A percentile compares a stretch with the other conserved stretches of the same genome.
phyloP scores from a whole-genome alignment of 2,329 filamentous ascomycete species.

The Calonectria leucothoes region DNA sequence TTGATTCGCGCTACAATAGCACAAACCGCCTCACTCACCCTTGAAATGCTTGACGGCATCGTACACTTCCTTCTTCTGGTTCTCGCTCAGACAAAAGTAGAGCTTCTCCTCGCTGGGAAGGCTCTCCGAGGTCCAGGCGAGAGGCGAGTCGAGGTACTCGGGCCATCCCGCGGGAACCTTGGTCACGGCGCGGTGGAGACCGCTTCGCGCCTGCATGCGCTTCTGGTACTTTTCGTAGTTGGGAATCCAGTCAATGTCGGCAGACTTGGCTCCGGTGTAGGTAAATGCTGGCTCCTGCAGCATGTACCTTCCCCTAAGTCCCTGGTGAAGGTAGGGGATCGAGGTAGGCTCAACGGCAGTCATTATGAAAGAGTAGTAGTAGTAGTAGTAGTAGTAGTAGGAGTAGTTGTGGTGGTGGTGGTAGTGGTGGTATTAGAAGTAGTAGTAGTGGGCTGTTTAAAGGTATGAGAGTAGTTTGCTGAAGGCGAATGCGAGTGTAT shows the following conservation, averaged over 20 bases:
- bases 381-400: background rate
- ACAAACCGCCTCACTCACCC: background rate
- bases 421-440: background rate
- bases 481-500: too few species aligned
- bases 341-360: background rate
- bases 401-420: background rate
- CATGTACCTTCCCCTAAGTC: background rate
- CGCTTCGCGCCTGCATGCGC: background rate
- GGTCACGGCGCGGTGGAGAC: background rate
- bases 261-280: background rate
- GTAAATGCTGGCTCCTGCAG: background rate
- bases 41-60: background rate
- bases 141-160: background rate
- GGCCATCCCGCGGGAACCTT: background rate
- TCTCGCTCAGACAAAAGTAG: background rate
- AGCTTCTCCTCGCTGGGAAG: background rate
- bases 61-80: background rate
- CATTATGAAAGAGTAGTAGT: background rate
- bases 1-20: too few species aligned
- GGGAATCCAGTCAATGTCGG: conserved; percentile 10
- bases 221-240: conserved; percentile 13
- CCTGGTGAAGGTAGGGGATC: background rate
- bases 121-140: background rate
- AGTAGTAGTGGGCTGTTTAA: too few species aligned
- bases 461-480: background rate